These are phyloP conservation scores for Claviceps paspali DNA, from an alignment of 2,329 filamentous ascomycete genomes.

Conservation along the genomic window DNA sequence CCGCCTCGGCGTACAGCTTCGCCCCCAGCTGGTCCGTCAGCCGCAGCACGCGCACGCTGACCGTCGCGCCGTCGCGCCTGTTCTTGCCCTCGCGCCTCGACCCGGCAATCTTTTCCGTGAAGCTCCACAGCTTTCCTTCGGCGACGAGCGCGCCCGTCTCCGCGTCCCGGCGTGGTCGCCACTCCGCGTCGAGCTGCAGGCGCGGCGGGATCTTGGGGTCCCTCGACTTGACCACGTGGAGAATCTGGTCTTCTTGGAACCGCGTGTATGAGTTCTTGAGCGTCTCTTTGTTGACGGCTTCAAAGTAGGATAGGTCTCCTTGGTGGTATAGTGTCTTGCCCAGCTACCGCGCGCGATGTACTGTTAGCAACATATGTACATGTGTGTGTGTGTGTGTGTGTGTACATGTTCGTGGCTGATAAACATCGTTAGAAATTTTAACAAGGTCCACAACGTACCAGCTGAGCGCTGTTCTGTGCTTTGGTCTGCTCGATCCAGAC, in stretches of 20 bases:
- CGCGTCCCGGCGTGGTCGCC: constrained; percentile 54
- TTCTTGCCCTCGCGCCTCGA: constrained; percentile 89
- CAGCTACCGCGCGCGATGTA: constrained; percentile 46
- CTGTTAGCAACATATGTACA: constrained; percentile 7
- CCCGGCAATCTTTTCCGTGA: constrained; percentile 74
- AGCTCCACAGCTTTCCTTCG: constrained; percentile 73
- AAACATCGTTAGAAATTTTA: no score
- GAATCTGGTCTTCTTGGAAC: constrained; percentile 82
- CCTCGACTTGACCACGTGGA: constrained; percentile 56
- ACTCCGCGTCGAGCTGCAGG: constrained; percentile 57
- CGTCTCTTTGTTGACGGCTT: constrained; percentile 96
- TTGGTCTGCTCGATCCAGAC: constrained; percentile 66
- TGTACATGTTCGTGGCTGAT: no score
- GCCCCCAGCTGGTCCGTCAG: constrained; percentile 61
- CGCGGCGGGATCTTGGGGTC: constrained; percentile 45
- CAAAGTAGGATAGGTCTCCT: constrained; percentile 91
- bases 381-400: not conserved
- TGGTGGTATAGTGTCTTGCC: constrained; percentile 97
- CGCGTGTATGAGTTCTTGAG: constrained; percentile 83
- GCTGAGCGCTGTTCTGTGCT: constrained; percentile 66
- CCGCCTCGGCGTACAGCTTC: constrained; percentile 48
- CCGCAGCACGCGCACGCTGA: constrained; percentile 63
- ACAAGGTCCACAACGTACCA: constrained; percentile 43
- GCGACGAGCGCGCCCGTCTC: constrained; percentile 46
- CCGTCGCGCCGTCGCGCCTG: constrained; percentile 78